Evolutionary conservation across 2,329 filamentous ascomycete genomes (phyloP), one percentile per base, ranked within the genome.

Genomic region (Xylariomycetidae sp.): DNA sequence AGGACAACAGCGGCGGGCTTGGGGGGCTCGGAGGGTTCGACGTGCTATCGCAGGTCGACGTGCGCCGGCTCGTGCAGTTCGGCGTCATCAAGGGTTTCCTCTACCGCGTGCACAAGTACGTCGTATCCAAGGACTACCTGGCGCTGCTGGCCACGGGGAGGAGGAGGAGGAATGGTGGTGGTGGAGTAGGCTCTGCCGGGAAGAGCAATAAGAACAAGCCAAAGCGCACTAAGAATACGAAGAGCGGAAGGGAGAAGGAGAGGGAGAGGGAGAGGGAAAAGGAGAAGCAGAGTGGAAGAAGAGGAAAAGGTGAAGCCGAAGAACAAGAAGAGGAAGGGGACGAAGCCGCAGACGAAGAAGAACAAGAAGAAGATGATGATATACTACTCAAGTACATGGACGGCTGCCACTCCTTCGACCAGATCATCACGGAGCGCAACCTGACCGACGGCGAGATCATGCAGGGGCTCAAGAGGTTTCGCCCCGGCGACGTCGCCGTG

Each of bases 41-140:
- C 38, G 71, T 85, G 25, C 70, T 96, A 7, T 69, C 74, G 10
- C 82, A 82, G 51, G 80, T 98, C 37, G 92, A 98, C 57, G 79
- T 96, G 35, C 79, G 92, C 10, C 82, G 92, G 17, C 82, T 98
- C 43, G 87, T 97, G 43, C 94, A 94, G 38, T 98, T 97, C 53
- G 92, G 90, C 37, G 76, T 96, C 38, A 94, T 97, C 58, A 97
- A 97, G 63, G 89, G 90, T 12, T 85, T 94, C 47, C 64, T 98
- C 16, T 96, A 96, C 60, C 79, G 92, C 20, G 82, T 96, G 25
- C 88, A 97, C 64, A 94, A 92, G 58, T 94, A 94, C 56, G 85
- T 88, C 17, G 77, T 94, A 2, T 80, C 74, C 4, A 78, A 77
- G 51, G 73, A 77, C 54, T 77, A 79, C 47, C 60, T 82, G 15